Evolutionary conservation across 2,329 filamentous ascomycete genomes (phyloP).

Genomic region (Claviceps sp.): DNA sequence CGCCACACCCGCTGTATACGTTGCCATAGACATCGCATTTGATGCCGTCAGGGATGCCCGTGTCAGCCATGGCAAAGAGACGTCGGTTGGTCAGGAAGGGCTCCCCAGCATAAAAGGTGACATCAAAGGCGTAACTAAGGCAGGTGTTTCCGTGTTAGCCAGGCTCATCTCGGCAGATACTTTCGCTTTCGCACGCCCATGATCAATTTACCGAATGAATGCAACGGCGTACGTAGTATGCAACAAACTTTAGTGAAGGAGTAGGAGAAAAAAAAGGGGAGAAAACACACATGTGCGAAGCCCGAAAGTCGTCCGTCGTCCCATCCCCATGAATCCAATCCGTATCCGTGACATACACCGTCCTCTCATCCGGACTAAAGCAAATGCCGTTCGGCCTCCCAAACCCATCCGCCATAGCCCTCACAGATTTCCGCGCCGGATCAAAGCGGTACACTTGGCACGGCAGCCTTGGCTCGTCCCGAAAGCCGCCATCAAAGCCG

Average conservation of each 20-base stretch:
- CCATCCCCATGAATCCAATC: not conserved
- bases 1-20: conserved; percentile 34
- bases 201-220: no score
- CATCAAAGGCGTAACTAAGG: conserved; percentile 22
- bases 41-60: conserved; percentile 33
- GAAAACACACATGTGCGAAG: not conserved
- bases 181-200: no score
- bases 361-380: conserved; percentile 39
- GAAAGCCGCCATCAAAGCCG: conserved; percentile 44
- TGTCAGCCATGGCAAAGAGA: conserved; percentile 35
- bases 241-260: no score
- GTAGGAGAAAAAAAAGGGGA: no score
- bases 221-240: no score
- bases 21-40: conserved; percentile 33
- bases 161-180: no score
- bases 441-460: conserved; percentile 47
- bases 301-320: not conserved
- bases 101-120: conserved; percentile 12
- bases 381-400: conserved; percentile 41
- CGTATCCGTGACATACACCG: conserved; percentile 44
- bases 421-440: conserved; percentile 33
- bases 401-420: conserved; percentile 45
- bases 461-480: conserved; percentile 35
- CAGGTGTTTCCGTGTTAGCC: no score
- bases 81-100: conserved; percentile 33